phyloP scores from a whole-genome alignment of 495 filamentous ascomycete genomes.

The Aspergillus mulundensis region DNA sequence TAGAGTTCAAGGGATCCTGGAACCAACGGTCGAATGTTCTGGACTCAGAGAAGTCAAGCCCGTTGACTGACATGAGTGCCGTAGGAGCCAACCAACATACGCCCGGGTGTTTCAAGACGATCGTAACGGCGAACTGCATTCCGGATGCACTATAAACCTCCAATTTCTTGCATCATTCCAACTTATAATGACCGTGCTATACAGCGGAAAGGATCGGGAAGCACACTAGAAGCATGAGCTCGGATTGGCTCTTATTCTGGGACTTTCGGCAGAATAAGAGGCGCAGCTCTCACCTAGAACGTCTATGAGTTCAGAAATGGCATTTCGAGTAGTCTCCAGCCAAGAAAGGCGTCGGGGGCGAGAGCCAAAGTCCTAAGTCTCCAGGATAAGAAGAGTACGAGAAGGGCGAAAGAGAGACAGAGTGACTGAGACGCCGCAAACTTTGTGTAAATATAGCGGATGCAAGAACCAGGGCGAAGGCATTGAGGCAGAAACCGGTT shows the following conservation, averaged over 20 bases:
- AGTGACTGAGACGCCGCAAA: constrained; percentile 7
- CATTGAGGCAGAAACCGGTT: constrained; percentile 1
- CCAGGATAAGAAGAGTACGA: background rate
- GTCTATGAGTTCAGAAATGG: background rate
- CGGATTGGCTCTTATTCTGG: background rate
- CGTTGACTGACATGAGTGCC: background rate
- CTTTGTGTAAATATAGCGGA: constrained; percentile 2
- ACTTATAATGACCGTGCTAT: constrained; percentile 1
- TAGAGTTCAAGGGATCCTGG: constrained; percentile 12
- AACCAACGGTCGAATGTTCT: constrained; percentile 22
- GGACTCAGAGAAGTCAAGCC: constrained; percentile 7
- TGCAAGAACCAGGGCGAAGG: background rate
- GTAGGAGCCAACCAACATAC: background rate
- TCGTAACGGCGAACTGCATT: constrained; percentile 14
- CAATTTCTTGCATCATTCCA: background rate
- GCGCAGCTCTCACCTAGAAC: background rate
- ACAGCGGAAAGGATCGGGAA: background rate
- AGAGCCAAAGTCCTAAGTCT: background rate
- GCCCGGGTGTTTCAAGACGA: constrained; percentile 1
- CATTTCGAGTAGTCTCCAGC: background rate
- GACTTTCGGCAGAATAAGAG: background rate
- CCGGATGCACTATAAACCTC: background rate
- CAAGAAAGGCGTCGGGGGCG: background rate
- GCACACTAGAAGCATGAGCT: background rate
- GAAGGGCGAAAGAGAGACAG: background rate